Percentiles rank a stretch among this genome's conserved stretches.
Evolutionary conservation across 176 grass and related monocot genomes (phyloP).

Genomic region (Raddia distichophylla): DNA sequence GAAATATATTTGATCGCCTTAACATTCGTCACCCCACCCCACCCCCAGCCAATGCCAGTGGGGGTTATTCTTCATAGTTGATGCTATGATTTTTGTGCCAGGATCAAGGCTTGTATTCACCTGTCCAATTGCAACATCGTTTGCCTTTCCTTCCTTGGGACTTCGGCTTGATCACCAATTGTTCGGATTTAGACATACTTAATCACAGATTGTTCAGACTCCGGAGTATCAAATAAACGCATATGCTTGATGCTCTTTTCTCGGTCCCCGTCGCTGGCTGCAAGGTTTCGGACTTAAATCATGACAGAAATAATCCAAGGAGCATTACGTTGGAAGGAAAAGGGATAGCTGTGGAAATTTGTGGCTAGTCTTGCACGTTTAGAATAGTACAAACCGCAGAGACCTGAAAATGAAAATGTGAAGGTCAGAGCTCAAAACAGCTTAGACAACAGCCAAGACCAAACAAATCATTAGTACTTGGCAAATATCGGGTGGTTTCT

Average conservation of each 20-base stretch:
- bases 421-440: neutral
- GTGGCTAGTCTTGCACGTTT: neutral
- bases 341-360: conserved; percentile 3
- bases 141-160: neutral
- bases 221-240: neutral
- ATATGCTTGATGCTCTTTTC: neutral
- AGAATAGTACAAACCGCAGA: neutral
- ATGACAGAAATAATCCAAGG: neutral
- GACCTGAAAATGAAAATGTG: neutral
- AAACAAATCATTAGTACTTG: neutral
- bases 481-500: neutral
- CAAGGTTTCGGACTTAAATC: neutral
- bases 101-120: neutral
- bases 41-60: neutral
- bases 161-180: too few relatives aligned
- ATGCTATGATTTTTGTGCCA: neutral
- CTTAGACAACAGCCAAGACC: neutral
- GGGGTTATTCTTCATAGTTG: neutral
- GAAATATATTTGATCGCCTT: conserved; percentile 34
- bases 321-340: neutral
- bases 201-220: conserved; percentile 12
- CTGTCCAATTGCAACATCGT: neutral
- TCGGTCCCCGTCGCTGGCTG: neutral
- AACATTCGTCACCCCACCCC: neutral
- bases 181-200: neutral